Percentiles rank a stretch among this genome's conserved stretches.
phyloP scores from a whole-genome alignment of 2,329 filamentous ascomycete species.

The Fusarium sp. region DNA sequence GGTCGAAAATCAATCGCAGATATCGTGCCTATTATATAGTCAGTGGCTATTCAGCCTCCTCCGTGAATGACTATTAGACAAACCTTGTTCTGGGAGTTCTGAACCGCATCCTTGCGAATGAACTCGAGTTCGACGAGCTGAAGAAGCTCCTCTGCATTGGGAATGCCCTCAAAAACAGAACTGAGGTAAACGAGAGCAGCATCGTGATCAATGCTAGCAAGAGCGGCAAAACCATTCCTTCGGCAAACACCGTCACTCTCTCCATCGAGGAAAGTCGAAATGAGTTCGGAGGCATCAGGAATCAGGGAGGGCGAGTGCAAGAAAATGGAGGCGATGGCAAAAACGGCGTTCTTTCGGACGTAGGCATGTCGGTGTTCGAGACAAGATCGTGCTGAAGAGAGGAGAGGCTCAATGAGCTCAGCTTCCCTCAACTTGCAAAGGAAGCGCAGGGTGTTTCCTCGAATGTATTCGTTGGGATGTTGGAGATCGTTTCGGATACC shows the following conservation, averaged over 20 bases:
- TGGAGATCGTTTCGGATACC: slow-evolving; percentile 98
- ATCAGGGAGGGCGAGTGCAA: slow-evolving; percentile 91
- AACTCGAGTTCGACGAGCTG: slow-evolving; percentile 97
- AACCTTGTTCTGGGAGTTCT: slow-evolving; percentile 94
- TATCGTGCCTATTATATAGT: slow-evolving; percentile 76
- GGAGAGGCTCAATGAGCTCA: slow-evolving; percentile 94
- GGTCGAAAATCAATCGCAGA: slow-evolving; percentile 93
- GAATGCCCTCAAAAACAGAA: slow-evolving; percentile 90
- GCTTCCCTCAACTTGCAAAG: slow-evolving; percentile 95
- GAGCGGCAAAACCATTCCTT: slow-evolving; percentile 94
- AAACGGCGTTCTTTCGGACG: slow-evolving; percentile 97
- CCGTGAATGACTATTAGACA: slow-evolving; percentile 32
- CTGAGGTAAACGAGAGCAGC: slow-evolving; percentile 90
- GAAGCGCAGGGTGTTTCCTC: slow-evolving; percentile 97
- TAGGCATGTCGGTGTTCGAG: slow-evolving; percentile 97
- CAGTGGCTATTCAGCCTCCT: slow-evolving; percentile 43
- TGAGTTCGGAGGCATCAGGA: slow-evolving; percentile 92
- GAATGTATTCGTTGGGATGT: slow-evolving; percentile 97
- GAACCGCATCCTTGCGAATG: slow-evolving; percentile 95
- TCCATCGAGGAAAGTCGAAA: slow-evolving; percentile 87
- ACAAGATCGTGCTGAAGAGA: slow-evolving; percentile 91
- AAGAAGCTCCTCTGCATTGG: slow-evolving; percentile 92
- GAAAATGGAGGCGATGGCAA: slow-evolving; percentile 92
- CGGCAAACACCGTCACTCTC: slow-evolving; percentile 97
- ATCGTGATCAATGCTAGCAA: slow-evolving; percentile 92